phyloP scores from a whole-genome alignment of 441 rosid genomes.

The Jatropha multifida region DNA sequence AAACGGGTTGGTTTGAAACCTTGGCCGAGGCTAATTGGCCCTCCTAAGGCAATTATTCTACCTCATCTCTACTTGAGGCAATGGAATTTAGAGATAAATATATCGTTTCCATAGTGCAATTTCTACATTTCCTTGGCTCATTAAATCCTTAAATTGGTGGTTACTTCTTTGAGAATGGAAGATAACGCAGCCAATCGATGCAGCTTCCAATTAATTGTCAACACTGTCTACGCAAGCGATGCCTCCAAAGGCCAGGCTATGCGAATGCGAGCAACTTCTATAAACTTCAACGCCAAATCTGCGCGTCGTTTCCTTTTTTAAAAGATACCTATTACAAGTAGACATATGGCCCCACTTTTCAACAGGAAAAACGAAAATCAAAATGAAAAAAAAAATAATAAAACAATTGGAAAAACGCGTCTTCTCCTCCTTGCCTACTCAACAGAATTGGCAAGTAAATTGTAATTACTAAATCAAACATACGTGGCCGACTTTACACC shows the following conservation, averaged over 20 bases:
- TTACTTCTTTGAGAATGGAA: no score
- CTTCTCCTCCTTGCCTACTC: background rate
- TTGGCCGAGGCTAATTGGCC: no score
- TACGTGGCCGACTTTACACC: background rate
- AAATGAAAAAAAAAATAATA: background rate
- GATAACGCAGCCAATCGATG: no score
- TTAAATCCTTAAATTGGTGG: no score
- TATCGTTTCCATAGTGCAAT: no score
- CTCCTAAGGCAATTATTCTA: no score
- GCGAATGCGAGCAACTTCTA: background rate
- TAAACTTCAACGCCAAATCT: background rate
- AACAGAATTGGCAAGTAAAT: background rate
- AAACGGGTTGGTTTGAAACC: no score
- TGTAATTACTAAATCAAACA: background rate
- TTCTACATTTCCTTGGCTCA: no score
- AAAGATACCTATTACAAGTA: background rate
- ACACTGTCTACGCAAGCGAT: background rate
- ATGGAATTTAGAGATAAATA: no score
- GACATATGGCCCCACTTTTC: background rate
- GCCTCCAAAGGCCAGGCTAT: background rate
- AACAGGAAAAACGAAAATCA: background rate
- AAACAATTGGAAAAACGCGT: background rate
- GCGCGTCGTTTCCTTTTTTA: background rate
- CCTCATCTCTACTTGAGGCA: no score
- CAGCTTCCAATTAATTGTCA: no score